These are phyloP conservation scores for Teratosphaeria epicoccoides DNA, from an alignment of 2,329 filamentous ascomycete species.

Conservation along the genomic window DNA sequence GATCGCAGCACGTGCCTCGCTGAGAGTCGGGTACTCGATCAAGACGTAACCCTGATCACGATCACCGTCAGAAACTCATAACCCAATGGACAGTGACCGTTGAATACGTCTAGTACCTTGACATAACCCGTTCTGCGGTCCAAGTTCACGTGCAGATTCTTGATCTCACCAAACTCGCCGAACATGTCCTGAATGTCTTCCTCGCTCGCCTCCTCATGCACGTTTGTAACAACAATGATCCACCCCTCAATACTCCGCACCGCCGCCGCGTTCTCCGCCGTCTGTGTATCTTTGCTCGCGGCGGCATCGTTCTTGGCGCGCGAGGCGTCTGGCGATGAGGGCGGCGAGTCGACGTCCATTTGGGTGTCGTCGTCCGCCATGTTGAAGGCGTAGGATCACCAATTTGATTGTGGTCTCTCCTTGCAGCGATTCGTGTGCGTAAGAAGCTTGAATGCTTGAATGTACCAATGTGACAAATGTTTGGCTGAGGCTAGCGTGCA, in stretches of 20 bases:
- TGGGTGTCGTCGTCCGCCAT: conserved; percentile 29
- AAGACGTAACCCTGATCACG: conserved; percentile 61
- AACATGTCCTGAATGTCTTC: conserved; percentile 74
- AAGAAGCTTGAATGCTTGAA: background rate
- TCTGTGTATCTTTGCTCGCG: conserved; percentile 52
- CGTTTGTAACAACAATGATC: conserved; percentile 79
- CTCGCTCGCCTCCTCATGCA: conserved; percentile 78
- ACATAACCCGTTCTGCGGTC: conserved; percentile 76
- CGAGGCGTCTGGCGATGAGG: conserved; percentile 24
- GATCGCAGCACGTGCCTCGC: conserved; percentile 72
- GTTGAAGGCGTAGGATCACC: conserved; percentile 4
- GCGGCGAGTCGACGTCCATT: conserved; percentile 48
- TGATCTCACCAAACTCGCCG: conserved; percentile 75
- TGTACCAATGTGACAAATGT: too few species aligned
- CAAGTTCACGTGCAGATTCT: conserved; percentile 75
- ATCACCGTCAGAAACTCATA: background rate
- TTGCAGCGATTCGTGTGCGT: too few species aligned
- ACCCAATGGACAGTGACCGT: conserved; percentile 8
- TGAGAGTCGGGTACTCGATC: conserved; percentile 71
- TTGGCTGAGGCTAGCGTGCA: background rate
- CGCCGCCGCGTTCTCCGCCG: conserved; percentile 62
- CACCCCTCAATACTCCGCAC: conserved; percentile 82
- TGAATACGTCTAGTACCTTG: conserved; percentile 55
- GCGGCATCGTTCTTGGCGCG: conserved; percentile 5
- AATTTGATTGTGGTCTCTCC: background rate